Conservation (phyloP, 306 rosid species). For the Comarum palustre region DNA sequence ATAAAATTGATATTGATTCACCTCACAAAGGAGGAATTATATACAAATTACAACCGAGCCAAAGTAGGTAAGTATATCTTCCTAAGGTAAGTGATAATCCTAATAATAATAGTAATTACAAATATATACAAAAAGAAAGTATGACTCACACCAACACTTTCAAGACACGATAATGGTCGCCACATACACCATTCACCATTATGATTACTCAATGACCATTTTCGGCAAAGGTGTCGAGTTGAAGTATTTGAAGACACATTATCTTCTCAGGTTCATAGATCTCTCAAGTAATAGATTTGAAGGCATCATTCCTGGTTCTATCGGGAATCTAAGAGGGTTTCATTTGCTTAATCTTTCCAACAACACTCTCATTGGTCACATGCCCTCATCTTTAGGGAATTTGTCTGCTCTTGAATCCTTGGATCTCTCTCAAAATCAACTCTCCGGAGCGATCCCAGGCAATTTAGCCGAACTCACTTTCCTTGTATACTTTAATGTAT, state of each 20-base stretch:
- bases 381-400: constrained; percentile 11
- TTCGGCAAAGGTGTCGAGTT: constrained; percentile 4
- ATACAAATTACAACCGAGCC: too few relatives aligned
- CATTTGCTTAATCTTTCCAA: constrained; percentile 8
- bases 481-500: constrained; percentile 13
- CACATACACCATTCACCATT: not conserved
- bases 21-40: too few relatives aligned
- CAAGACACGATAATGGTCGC: not conserved
- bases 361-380: not conserved
- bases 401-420: constrained; percentile 15
- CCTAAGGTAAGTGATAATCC: too few relatives aligned
- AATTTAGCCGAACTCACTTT: not conserved
- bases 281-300: constrained; percentile 11
- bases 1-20: too few relatives aligned
- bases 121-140: too few relatives aligned
- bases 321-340: constrained; percentile 12
- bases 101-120: too few relatives aligned
- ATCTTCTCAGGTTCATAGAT: not conserved
- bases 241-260: not conserved
- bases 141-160: too few relatives aligned
- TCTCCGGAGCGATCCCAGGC: constrained; percentile 14
- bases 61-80: too few relatives aligned
- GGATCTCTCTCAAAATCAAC: constrained; percentile 15
- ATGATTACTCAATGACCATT: not conserved
- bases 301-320: not conserved